Base-by-base conservation (phyloP, 2,329 filamentous ascomycete species). In the Rachicladosporium sp. region DNA sequence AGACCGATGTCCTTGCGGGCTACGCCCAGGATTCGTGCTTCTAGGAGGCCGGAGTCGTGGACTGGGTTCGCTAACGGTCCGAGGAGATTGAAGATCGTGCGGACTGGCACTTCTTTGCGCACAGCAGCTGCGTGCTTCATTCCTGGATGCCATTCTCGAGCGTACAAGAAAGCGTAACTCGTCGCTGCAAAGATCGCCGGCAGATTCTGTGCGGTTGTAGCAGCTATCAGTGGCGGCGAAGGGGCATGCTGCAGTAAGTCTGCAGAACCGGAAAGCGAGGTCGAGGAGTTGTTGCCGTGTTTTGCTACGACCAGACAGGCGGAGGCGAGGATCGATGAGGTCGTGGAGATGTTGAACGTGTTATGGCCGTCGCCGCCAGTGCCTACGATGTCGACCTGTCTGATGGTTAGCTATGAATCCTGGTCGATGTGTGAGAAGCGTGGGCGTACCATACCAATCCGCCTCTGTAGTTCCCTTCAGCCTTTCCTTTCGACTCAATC, bases 321-420 rank as follows among this genome's bases (percentile, higher is more conserved):
- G 4, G 87, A 93, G 35, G 85, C 86, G 36, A 98, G 69, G 56
- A 98, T 95, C 11, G 87, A 94, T 2, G 91, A 78, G 5, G 91
- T 94, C 4, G 91, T 98, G 51, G 82, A 91, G 59, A 98, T 89
- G 62, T 98, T 98, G 76, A 94, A 98, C 29, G 91, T 98, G 62
- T 93, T 86, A 70, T 96, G 88, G 12, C 82, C 81, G 66, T 98
- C 91, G 56, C 91, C 91, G 49, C 91, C 91, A 6, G 91, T 98
- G 50, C 91, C 91, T 43, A 98, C 91, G 59, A 98, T 96, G 61
- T 98, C 91, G 59, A 88, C 79, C 73, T 78, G 47, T 21, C 5
- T 5, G 23, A 8, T 8, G 19, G 27, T 40, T n/a, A 40, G 38
- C 10, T 27, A 29, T 10, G 7, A 23, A 6, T 3, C 15, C 13